Evolutionary conservation across 495 filamentous ascomycete genomes (phyloP), one percentile per base, ranked within the genome.

Genomic region (Xylaria castorea): DNA sequence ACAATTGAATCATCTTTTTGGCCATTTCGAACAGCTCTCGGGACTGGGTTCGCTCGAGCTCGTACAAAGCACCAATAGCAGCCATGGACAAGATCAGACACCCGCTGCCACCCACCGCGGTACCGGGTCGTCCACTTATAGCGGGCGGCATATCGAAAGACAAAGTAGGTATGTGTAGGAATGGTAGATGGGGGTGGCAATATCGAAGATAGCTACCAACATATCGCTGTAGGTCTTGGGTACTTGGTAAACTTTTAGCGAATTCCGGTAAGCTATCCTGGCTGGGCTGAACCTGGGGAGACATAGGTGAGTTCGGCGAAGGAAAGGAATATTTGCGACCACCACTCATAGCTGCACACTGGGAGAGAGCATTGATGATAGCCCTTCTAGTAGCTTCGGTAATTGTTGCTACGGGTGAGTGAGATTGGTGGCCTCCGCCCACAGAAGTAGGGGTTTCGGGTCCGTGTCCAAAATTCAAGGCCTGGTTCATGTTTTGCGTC

Each of bases 11-110:
- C 90, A 97, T 95, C 83, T 93, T 96, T 84, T 97, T 97, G 36
- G 97, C 93, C 75, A 93, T 90, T 76, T 97, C 94, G 79, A 97
- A 97, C 12, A 99, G 83, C 27, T 97, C 93, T 79, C 93, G 92
- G 36, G 94, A 96, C 40, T 91, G 86, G 34, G 87, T 83, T 46
- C 90, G 88, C 53, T 98, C 95, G 76, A 91, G 90, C 81, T 97
- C 96, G 81, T 97, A 98, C n/a, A 97, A 82, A 46, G 96, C 94
- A 62, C 96, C 96, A 75, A 98, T 97, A 64, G 96, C 94, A 65
- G 97, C 94, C 91, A 98, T 99, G 9, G 94, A 96, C 22, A 99
- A 87, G 68, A 98, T 91, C 72, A 99, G 84, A 78, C 94, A 97
- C 61, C 95, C 96, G 60, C 92, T 93, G 48, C 95, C 95, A 55